Conservation (phyloP, 225 moss, liverwort and hornwort species). For the Antitrichia curtipendula region DNA sequence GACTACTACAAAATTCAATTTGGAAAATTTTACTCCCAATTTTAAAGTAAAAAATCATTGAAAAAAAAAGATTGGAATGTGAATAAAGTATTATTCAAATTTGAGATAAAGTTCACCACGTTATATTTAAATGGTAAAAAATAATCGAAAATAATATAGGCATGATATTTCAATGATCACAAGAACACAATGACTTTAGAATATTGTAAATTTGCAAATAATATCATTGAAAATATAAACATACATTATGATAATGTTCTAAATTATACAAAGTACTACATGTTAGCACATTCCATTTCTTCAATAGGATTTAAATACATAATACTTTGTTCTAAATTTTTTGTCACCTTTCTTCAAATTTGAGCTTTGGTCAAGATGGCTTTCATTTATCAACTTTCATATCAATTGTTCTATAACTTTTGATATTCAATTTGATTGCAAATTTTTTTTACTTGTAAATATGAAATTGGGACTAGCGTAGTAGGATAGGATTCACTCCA, state of each 20-base stretch:
- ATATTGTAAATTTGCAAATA: background rate
- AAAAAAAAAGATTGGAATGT: background rate
- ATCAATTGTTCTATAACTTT: background rate
- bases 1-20: background rate
- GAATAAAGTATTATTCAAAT: background rate
- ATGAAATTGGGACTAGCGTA: background rate
- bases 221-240: background rate
- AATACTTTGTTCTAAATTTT: background rate
- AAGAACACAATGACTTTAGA: background rate
- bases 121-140: accelerated
- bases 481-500: background rate
- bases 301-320: background rate
- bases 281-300: background rate
- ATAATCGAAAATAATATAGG: accelerated
- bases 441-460: no score
- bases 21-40: background rate
- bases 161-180: background rate
- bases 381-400: background rate
- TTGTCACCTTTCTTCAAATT: no score
- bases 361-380: accelerated
- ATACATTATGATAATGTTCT: background rate
- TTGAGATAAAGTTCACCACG: background rate
- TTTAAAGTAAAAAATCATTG: accelerated
- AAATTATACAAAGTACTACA: background rate
- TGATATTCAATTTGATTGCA: background rate